phyloP scores from a whole-genome alignment of 352 stramenopile genomes.

The Phytophthora meadii region DNA sequence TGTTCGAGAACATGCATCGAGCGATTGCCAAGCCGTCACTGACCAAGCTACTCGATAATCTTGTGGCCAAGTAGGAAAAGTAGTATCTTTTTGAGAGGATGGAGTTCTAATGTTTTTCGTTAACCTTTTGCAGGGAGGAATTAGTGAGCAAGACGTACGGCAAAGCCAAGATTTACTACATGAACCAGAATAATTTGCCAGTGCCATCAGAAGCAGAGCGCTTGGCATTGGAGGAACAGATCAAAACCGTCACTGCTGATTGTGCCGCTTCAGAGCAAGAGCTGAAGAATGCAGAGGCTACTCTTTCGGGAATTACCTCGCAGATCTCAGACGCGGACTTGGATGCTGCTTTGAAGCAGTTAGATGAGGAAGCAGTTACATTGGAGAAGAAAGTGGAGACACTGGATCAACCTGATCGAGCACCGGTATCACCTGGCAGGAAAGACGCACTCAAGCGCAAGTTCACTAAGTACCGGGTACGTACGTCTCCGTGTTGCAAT shows the following conservation, averaged over 20 bases:
- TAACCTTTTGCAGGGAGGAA: slow-evolving; percentile 51
- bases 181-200: slow-evolving; percentile 78
- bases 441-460: slow-evolving; percentile 75
- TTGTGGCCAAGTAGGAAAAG: slow-evolving; percentile 58
- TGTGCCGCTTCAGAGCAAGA: slow-evolving; percentile 60
- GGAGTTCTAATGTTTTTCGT: no score
- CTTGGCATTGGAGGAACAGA: slow-evolving; percentile 54
- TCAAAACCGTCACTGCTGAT: slow-evolving; percentile 55
- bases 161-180: slow-evolving; percentile 87
- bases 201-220: slow-evolving; percentile 59
- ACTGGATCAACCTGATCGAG: slow-evolving; percentile 50
- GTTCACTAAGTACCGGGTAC: slow-evolving; percentile 71
- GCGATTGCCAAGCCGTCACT: slow-evolving; percentile 75
- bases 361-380: slow-evolving; percentile 48
- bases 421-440: slow-evolving; percentile 57
- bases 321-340: slow-evolving; percentile 78
- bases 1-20: slow-evolving; percentile 87
- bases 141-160: slow-evolving; percentile 78
- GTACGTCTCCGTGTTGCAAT: slow-evolving; percentile 36
- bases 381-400: slow-evolving; percentile 57
- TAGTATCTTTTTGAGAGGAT: no score
- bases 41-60: slow-evolving; percentile 79
- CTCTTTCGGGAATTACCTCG: slow-evolving; percentile 53
- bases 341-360: slow-evolving; percentile 48
- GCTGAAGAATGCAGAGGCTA: slow-evolving; percentile 56